phyloP scores from a whole-genome alignment of 805 yeast genomes.

The Pichia paraexigua region DNA sequence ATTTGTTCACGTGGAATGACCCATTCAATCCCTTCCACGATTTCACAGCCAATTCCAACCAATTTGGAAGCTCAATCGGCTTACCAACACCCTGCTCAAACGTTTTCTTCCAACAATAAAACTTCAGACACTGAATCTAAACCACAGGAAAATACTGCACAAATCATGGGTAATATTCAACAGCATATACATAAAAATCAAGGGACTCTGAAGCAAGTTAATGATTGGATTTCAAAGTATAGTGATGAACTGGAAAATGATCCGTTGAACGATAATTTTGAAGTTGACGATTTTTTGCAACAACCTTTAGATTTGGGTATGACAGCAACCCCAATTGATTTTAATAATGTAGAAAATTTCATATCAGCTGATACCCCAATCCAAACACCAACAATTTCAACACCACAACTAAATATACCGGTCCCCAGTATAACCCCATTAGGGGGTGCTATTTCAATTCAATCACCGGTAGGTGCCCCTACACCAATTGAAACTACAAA shows the following conservation, averaged over 20 bases:
- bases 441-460: background rate
- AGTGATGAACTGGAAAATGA: constrained; percentile 12
- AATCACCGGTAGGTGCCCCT: background rate
- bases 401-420: background rate
- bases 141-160: background rate
- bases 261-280: constrained; percentile 24
- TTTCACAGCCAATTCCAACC: background rate
- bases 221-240: constrained; percentile 40
- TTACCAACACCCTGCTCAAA: background rate
- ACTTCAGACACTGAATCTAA: background rate
- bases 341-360: constrained; percentile 3
- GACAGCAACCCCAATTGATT: constrained; percentile 11
- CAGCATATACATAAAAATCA: constrained; percentile 42
- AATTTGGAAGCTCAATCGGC: background rate
- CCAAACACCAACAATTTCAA: constrained; percentile 2
- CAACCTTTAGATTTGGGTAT: constrained; percentile 13
- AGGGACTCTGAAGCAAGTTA: constrained; percentile 45
- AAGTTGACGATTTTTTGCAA: constrained; percentile 27
- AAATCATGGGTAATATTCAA: constrained; percentile 35
- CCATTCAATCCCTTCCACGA: background rate
- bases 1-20: background rate
- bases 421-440: background rate
- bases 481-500: background rate
- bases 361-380: constrained; percentile 3
- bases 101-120: background rate